Conservation (phyloP, 352 stramenopile species). For the Globisporangium yorkense region DNA sequence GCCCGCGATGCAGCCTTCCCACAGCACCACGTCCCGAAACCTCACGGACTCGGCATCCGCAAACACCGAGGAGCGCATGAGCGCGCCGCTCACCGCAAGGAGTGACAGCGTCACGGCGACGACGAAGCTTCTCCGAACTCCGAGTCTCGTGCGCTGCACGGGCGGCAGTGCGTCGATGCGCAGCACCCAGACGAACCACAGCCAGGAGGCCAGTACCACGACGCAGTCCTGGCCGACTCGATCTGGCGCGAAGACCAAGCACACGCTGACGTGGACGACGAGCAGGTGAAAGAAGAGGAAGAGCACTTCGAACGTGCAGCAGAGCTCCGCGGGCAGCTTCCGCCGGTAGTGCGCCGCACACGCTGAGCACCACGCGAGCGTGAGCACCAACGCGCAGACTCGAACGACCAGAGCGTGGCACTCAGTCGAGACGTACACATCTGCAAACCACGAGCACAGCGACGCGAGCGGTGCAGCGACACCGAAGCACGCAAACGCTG, state of each 20-base stretch:
- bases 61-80: conserved; percentile 1
- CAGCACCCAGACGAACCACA: conserved; percentile 19
- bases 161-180: conserved; percentile 19
- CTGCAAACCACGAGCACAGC: neutral
- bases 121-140: neutral
- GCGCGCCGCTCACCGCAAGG: neutral
- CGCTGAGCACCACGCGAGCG: neutral
- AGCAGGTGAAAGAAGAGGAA: conserved; percentile 22
- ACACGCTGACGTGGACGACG: conserved; percentile 12
- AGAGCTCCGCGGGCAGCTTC: conserved; percentile 6
- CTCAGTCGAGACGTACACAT: neutral
- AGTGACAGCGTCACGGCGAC: conserved; percentile 6
- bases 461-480: neutral
- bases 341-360: conserved; percentile 6
- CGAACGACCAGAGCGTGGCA: neutral
- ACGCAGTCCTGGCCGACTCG: conserved; percentile 5
- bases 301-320: conserved; percentile 20
- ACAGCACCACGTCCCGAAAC: conserved; percentile 13
- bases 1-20: neutral
- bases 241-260: conserved; percentile 9
- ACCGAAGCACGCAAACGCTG: neutral
- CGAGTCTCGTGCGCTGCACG: conserved; percentile 6
- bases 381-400: conserved; percentile 2
- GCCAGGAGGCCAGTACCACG: conserved; percentile 1
- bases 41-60: neutral